These are phyloP conservation scores for Fusarium annulatum DNA, from an alignment of 2,329 filamentous ascomycete species.

Conservation along the genomic window DNA sequence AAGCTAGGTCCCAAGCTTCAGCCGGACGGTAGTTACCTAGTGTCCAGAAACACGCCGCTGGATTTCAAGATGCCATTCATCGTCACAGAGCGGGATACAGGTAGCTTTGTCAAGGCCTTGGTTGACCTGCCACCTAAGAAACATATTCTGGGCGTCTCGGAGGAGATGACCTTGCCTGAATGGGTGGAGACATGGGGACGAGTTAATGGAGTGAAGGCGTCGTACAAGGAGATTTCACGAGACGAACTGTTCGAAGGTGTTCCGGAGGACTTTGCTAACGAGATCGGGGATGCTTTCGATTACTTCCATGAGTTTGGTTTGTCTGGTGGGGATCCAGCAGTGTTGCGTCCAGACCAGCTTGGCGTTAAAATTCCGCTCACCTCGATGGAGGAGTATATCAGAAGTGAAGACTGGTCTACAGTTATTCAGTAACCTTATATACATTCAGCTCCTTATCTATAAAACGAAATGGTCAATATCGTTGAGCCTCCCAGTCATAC, in stretches of 20 bases:
- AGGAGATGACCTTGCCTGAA: background rate
- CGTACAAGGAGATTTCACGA: background rate
- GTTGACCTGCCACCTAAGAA: background rate
- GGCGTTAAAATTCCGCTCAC: background rate
- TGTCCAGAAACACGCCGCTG: background rate
- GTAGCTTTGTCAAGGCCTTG: background rate
- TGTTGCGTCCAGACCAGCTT: background rate
- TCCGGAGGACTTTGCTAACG: background rate
- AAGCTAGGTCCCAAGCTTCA: background rate
- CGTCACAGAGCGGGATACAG: background rate
- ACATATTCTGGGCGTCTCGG: background rate
- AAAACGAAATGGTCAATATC: accelerated
- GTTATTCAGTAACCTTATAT: background rate
- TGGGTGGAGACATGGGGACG: background rate
- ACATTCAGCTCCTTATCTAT: accelerated
- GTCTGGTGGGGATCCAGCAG: background rate
- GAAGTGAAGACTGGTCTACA: background rate
- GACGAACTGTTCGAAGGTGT: background rate
- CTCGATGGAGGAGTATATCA: background rate
- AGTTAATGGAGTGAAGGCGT: background rate
- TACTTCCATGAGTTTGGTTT: background rate
- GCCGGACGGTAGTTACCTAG: background rate
- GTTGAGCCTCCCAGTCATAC: background rate
- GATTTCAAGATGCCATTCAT: background rate
- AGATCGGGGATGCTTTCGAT: background rate